Percentiles rank a stretch among this genome's conserved stretches.
Evolutionary conservation across 345 rosid species (phyloP).

Genomic region (Populus simonii): DNA sequence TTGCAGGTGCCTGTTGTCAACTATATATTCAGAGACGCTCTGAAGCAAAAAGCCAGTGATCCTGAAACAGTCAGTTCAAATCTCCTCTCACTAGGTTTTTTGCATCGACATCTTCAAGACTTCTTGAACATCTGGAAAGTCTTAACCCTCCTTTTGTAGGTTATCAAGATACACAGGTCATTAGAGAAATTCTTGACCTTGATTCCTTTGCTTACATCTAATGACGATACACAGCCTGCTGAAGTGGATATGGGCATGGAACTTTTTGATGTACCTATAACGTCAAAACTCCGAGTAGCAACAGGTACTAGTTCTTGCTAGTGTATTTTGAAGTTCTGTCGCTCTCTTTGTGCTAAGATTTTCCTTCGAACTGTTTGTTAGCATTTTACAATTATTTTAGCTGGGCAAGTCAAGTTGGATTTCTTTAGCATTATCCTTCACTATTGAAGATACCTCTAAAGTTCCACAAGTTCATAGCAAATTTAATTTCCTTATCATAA

Average conservation of each 20-base stretch:
- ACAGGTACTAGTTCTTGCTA: conserved; percentile 46
- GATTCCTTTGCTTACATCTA: conserved; percentile 54
- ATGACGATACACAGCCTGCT: conserved; percentile 32
- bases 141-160: conserved; percentile 40
- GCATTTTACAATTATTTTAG: not conserved
- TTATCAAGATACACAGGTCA: conserved; percentile 57
- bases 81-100: not conserved
- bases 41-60: conserved; percentile 77
- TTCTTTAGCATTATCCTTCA: not conserved
- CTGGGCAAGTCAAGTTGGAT: not conserved
- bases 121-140: not conserved
- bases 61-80: conserved; percentile 60
- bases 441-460: not conserved
- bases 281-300: conserved; percentile 57
- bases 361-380: not conserved
- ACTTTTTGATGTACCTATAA: conserved; percentile 43
- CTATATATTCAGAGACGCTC: conserved; percentile 67
- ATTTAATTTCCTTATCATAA: too few relatives aligned
- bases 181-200: conserved; percentile 53
- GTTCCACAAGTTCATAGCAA: not conserved
- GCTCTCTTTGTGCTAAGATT: not conserved
- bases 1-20: conserved; percentile 67
- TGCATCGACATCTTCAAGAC: not conserved
- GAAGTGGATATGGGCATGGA: conserved; percentile 49
- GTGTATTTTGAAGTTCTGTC: not conserved